These are phyloP conservation scores for Rubroshorea leprosula DNA, from an alignment of 345 rosid species.

Conservation along the genomic window DNA sequence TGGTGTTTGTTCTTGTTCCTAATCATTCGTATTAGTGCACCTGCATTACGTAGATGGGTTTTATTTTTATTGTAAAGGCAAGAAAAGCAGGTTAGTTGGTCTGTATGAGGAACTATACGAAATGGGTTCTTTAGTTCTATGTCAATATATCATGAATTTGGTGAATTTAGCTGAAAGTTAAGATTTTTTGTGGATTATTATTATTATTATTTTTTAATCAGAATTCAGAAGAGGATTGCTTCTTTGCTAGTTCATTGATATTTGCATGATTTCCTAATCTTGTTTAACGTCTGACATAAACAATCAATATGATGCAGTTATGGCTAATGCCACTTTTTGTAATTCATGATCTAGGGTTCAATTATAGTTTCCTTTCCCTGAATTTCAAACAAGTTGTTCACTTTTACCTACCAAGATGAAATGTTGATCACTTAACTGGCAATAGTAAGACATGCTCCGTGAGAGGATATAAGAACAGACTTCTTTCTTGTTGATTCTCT, in stretches of 20 bases:
- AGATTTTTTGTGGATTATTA: too few relatives aligned
- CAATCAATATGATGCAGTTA: too few relatives aligned
- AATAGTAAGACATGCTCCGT: slow-evolving; percentile 5
- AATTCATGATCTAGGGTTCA: not conserved
- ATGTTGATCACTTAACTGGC: slow-evolving; percentile 8
- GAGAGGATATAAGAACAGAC: not conserved
- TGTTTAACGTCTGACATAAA: too few relatives aligned
- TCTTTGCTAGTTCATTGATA: too few relatives aligned
- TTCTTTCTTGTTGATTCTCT: not conserved
- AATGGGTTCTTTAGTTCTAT: not conserved
- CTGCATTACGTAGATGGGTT: not conserved
- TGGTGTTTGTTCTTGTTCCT: not conserved
- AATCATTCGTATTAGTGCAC: too few relatives aligned
- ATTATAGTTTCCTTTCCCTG: not conserved
- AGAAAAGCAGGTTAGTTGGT: not conserved
- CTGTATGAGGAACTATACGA: too few relatives aligned
- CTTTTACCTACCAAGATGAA: not conserved
- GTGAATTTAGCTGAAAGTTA: not conserved
- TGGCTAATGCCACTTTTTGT: not conserved
- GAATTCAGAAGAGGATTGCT: too few relatives aligned
- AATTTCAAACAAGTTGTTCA: not conserved
- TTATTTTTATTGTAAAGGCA: not conserved
- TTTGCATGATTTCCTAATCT: not conserved
- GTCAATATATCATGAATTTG: not conserved
- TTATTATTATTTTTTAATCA: too few relatives aligned